phyloP scores from a whole-genome alignment of 2,329 filamentous ascomycete genomes.

The Cephalotrichum gorgonifer region DNA sequence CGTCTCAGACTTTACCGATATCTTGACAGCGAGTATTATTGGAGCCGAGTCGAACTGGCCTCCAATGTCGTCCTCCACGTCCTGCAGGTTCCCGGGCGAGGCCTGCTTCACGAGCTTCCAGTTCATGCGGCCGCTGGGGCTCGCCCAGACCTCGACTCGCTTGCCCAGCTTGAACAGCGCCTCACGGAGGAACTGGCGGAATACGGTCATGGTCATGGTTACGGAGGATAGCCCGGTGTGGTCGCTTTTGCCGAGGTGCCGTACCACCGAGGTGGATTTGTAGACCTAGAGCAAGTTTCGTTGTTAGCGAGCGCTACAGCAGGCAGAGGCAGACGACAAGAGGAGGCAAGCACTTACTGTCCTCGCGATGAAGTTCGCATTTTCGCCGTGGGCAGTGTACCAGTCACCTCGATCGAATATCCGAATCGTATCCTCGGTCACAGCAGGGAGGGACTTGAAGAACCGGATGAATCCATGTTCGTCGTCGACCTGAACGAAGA shows the following conservation, averaged over 20 bases:
- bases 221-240: constrained; percentile 84
- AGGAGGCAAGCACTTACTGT: constrained; percentile 44
- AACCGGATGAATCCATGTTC: constrained; percentile 95
- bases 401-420: constrained; percentile 92
- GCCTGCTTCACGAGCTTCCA: constrained; percentile 91
- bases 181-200: constrained; percentile 89
- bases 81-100: constrained; percentile 91
- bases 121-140: constrained; percentile 64
- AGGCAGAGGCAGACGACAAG: neutral
- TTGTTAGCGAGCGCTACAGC: neutral
- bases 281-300: constrained; percentile 57
- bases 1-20: constrained; percentile 81
- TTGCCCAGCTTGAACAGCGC: constrained; percentile 87
- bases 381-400: constrained; percentile 85
- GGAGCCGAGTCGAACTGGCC: constrained; percentile 79
- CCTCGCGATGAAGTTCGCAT: constrained; percentile 74
- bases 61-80: constrained; percentile 91
- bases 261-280: constrained; percentile 92
- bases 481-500: constrained; percentile 65
- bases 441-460: constrained; percentile 73
- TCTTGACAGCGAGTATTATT: constrained; percentile 90
- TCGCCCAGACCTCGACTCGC: constrained; percentile 83
- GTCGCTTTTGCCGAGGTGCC: constrained; percentile 76
- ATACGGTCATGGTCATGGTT: constrained; percentile 90
- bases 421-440: constrained; percentile 66